These are phyloP conservation scores for Fusarium sp. DNA, from an alignment of 2,329 filamentous ascomycete species.

Conservation along the genomic window DNA sequence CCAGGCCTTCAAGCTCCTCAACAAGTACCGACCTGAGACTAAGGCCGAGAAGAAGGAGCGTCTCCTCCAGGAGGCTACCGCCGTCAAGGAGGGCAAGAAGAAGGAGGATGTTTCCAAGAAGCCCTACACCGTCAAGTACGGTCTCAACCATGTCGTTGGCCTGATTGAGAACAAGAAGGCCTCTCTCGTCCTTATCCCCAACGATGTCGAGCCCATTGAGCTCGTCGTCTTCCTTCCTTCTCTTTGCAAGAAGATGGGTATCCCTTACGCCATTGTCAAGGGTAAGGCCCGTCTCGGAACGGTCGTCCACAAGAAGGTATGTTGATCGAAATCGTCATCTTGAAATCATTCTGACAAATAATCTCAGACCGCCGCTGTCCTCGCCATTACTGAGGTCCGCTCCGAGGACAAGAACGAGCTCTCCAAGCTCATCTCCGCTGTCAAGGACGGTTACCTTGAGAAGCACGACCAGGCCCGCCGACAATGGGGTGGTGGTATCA, in stretches of 20 bases:
- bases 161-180: conserved; percentile 99
- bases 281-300: conserved; percentile 99
- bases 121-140: conserved; percentile 99
- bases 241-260: conserved; percentile 99
- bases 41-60: conserved; percentile 99
- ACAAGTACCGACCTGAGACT: conserved; percentile 99
- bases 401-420: conserved; percentile 98
- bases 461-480: conserved; percentile 92
- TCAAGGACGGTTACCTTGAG: conserved; percentile 98
- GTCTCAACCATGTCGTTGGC: conserved; percentile 98
- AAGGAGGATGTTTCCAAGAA: conserved; percentile 99
- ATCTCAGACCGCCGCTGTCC: conserved; percentile 90
- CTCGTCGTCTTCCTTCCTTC: conserved; percentile 98
- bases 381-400: conserved; percentile 96
- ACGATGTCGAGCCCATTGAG: conserved; percentile 99
- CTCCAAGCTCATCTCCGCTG: conserved; percentile 92
- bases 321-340: conserved; percentile 22
- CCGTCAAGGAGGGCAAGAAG: conserved; percentile 99
- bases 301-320: conserved; percentile 98
- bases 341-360: conserved; percentile 47
- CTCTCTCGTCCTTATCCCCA: conserved; percentile 95
- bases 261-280: conserved; percentile 99
- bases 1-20: conserved; percentile 98
- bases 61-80: conserved; percentile 96
- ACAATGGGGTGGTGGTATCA: conserved; percentile 99